Conservation (phyloP, 441 rosid species). For the Rhodomyrtus psidioides region DNA sequence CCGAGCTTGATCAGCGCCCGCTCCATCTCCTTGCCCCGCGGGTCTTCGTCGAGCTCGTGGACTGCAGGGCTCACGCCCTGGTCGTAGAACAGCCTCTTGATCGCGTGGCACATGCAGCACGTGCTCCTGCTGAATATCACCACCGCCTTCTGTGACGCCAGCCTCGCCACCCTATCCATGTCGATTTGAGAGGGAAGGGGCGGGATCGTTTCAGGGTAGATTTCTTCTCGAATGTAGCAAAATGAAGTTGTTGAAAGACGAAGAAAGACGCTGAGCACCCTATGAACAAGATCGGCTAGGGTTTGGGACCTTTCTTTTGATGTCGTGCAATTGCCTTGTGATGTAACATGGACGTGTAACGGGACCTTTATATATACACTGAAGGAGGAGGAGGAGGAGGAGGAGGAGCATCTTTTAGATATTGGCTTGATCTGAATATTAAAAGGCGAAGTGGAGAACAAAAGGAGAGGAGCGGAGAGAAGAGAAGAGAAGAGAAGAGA, state of each 20-base stretch:
- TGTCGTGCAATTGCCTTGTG: neutral
- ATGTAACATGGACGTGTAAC: neutral
- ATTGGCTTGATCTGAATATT: neutral
- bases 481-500: neutral
- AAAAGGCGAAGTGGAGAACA: neutral
- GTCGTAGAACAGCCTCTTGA: constrained; percentile 19
- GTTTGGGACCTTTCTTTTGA: neutral
- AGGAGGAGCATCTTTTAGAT: neutral
- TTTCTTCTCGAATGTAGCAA: neutral
- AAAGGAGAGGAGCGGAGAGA: neutral
- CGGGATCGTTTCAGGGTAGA: neutral
- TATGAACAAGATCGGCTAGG: neutral
- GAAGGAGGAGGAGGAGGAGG: neutral
- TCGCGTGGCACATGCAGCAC: constrained; percentile 22
- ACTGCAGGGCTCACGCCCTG: constrained; percentile 16
- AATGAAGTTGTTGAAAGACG: neutral
- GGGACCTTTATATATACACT: neutral
- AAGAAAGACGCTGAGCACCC: neutral
- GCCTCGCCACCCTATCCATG: constrained; percentile 4
- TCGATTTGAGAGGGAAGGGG: neutral
- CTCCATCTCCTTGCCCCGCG: constrained; percentile 17
- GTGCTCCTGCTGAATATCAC: constrained; percentile 22
- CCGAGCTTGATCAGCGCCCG: constrained; percentile 11
- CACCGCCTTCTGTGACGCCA: constrained; percentile 18
- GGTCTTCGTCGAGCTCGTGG: constrained; percentile 15